A percentile compares a stretch with the other conserved stretches of the same genome.
phyloP scores from a whole-genome alignment of 2,329 filamentous ascomycete species.

The Scopulariopsis brevicaulis region DNA sequence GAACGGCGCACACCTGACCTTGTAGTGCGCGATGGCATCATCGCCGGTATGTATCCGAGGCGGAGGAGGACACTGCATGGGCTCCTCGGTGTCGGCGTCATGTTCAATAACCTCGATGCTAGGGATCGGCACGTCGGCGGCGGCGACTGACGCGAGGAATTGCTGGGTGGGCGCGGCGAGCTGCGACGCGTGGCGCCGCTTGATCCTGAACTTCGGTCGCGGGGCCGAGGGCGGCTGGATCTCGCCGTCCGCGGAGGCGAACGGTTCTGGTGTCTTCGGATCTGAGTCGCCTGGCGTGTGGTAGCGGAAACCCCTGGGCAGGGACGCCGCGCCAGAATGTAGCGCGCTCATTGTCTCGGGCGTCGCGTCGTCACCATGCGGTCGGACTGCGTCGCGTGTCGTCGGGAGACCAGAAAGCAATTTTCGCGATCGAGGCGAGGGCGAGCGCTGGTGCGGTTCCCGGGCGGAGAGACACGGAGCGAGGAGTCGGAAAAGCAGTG shows the following conservation, averaged over 20 bases:
- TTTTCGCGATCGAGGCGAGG: not conserved
- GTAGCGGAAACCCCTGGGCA: constrained; percentile 29
- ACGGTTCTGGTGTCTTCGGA: constrained; percentile 42
- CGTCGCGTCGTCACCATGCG: not conserved
- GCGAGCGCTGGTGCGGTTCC: not conserved
- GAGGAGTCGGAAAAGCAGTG: not conserved
- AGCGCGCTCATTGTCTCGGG: constrained; percentile 29
- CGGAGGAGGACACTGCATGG: constrained; percentile 15
- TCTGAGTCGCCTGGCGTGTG: constrained; percentile 12
- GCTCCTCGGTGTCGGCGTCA: constrained; percentile 28
- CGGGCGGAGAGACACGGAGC: not conserved
- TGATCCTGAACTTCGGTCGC: constrained; percentile 41
- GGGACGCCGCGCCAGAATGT: constrained; percentile 30
- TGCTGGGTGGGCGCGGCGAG: constrained; percentile 49
- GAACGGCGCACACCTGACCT: constrained; percentile 28
- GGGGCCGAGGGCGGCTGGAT: constrained; percentile 34
- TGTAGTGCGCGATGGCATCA: constrained; percentile 16
- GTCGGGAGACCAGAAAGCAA: not conserved
- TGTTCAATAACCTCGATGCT: constrained; percentile 51
- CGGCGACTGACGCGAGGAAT: constrained; percentile 56
- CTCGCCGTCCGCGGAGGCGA: constrained; percentile 14
- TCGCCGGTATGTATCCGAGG: constrained; percentile 21
- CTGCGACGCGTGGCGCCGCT: constrained; percentile 40
- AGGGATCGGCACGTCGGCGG: constrained; percentile 52
- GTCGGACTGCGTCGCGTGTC: not conserved